phyloP scores from a whole-genome alignment of 805 yeast species.

The Kazachstania bromeliacearum region DNA sequence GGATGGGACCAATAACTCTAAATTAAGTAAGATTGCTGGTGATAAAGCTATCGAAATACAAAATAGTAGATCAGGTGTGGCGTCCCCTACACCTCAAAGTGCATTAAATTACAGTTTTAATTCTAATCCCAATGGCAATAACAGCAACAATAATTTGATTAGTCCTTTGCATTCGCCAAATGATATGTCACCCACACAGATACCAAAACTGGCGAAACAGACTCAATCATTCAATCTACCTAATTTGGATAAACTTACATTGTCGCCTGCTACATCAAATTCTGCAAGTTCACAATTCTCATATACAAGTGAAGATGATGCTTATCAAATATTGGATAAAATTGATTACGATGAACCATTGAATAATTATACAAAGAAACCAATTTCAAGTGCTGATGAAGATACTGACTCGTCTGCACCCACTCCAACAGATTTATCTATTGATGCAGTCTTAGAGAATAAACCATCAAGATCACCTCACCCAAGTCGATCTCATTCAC shows the following conservation, averaged over 20 bases:
- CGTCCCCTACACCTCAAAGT: slow-evolving; percentile 1
- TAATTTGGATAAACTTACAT: slow-evolving; percentile 14
- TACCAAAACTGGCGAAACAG: slow-evolving; percentile 9
- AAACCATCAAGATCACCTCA: background rate
- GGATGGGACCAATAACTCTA: slow-evolving; percentile 1
- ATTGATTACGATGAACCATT: slow-evolving; percentile 1
- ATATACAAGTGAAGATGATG: slow-evolving; percentile 17
- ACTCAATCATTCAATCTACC: slow-evolving; percentile 7
- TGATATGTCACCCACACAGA: slow-evolving; percentile 8
- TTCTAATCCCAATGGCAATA: slow-evolving; percentile 1
- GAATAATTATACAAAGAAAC: background rate
- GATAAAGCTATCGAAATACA: slow-evolving; percentile 20
- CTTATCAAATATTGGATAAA: slow-evolving; percentile 4
- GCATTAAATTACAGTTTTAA: background rate
- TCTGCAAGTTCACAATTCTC: slow-evolving; percentile 17
- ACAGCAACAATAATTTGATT: background rate
- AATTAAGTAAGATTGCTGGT: slow-evolving; percentile 6
- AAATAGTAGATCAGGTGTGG: slow-evolving; percentile 9
- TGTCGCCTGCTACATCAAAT: slow-evolving; percentile 12
- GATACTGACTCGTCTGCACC: slow-evolving; percentile 6
- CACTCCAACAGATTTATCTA: slow-evolving; percentile 5
- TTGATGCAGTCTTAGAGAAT: slow-evolving; percentile 9
- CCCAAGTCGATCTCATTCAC: slow-evolving; percentile 5
- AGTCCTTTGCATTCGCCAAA: background rate
- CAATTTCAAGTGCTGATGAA: background rate